These are phyloP conservation scores for Neohortaea acidophila DNA, from an alignment of 495 filamentous ascomycete species.

Conservation along the genomic window DNA sequence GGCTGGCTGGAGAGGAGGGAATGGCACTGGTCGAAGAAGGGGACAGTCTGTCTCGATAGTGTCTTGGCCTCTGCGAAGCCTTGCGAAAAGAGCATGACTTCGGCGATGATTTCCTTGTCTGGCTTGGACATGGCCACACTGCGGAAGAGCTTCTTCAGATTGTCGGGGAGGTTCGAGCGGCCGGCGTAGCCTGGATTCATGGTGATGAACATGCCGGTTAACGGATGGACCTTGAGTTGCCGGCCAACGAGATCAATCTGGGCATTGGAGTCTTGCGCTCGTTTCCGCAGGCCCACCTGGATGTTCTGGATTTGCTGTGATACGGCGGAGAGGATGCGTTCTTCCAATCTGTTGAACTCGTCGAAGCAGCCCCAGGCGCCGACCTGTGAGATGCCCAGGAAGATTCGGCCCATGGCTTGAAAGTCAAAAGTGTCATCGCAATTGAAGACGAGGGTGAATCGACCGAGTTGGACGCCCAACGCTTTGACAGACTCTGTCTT, in stretches of 20 bases:
- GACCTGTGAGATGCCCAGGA: slow-evolving; percentile 97
- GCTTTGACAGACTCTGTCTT: slow-evolving; percentile 99
- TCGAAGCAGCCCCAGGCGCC: slow-evolving; percentile 99
- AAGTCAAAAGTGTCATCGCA: slow-evolving; percentile 99
- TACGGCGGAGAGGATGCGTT: slow-evolving; percentile 90
- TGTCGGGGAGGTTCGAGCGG: slow-evolving; percentile 93
- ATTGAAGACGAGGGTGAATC: slow-evolving; percentile 96
- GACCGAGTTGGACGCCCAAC: slow-evolving; percentile 84
- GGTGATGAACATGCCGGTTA: slow-evolving; percentile 98
- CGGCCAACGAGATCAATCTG: slow-evolving; percentile 90
- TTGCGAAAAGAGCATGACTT: slow-evolving; percentile 99
- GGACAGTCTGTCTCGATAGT: slow-evolving; percentile 84
- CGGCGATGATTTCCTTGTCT: slow-evolving; percentile 96
- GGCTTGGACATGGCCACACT: slow-evolving; percentile 99
- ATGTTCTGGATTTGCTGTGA: slow-evolving; percentile 99
- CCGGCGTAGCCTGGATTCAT: slow-evolving; percentile 99
- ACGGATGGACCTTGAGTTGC: slow-evolving; percentile 68
- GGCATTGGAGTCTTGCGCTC: slow-evolving; percentile 56
- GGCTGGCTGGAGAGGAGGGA: slow-evolving; percentile 78
- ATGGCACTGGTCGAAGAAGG: slow-evolving; percentile 89
- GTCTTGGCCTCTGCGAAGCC: slow-evolving; percentile 92
- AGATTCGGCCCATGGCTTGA: slow-evolving; percentile 98
- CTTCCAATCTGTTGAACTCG: slow-evolving; percentile 96
- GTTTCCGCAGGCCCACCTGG: slow-evolving; percentile 78
- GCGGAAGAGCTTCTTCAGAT: slow-evolving; percentile 96